Evolutionary conservation across 495 filamentous ascomycete genomes (phyloP).

Genomic region (Evernia prunastri): DNA sequence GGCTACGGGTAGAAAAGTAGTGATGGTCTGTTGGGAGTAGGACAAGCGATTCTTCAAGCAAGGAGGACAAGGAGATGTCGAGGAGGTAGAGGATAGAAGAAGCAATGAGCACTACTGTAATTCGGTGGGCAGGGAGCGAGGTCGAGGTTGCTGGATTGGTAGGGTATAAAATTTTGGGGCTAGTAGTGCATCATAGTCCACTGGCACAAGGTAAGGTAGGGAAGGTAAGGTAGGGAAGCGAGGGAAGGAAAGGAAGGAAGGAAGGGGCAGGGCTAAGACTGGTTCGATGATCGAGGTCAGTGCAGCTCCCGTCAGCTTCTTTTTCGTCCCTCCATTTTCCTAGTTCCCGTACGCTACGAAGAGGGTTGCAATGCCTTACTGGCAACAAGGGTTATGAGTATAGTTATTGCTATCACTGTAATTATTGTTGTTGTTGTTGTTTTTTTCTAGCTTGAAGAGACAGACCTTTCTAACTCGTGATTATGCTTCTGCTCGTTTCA

Average conservation of each 20-base stretch:
- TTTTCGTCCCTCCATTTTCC: neutral
- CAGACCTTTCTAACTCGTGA: neutral
- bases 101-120: neutral
- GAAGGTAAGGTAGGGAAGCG: too few species aligned
- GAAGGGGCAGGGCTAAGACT: slow-evolving; percentile 10
- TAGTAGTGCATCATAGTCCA: neutral
- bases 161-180: neutral
- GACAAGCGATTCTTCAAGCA: neutral
- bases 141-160: neutral
- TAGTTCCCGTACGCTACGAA: slow-evolving; percentile 6
- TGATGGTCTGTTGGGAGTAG: too few species aligned
- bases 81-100: neutral
- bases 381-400: too few species aligned
- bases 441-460: neutral
- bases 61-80: neutral
- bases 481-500: neutral
- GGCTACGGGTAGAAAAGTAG: neutral
- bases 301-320: neutral
- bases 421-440: too few species aligned
- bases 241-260: too few species aligned
- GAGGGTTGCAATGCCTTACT: neutral
- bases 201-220: too few species aligned
- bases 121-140: neutral
- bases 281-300: slow-evolving; percentile 6
- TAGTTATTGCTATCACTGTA: too few species aligned